Conservation (phyloP, 169 alveolate species). For the Plasmodium yoelii region DNA sequence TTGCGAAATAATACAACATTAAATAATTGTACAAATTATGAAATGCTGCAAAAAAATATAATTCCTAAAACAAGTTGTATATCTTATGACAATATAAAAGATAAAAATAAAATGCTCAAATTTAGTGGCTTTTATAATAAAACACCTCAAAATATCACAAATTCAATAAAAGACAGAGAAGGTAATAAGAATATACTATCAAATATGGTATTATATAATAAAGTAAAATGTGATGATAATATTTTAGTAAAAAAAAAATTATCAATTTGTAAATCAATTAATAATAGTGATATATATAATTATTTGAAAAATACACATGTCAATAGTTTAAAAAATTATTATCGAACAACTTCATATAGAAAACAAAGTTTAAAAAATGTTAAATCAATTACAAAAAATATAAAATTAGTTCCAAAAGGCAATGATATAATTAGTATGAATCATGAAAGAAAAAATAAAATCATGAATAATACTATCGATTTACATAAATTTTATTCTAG, state of each 20-base stretch:
- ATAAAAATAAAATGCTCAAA: no score
- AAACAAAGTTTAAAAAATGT: constrained; percentile 22
- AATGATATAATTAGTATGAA: not conserved
- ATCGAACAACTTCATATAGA: constrained; percentile 57
- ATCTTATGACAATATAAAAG: no score
- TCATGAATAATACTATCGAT: not conserved
- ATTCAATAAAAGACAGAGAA: no score
- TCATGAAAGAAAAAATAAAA: not conserved
- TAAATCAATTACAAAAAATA: not conserved
- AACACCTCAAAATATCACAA: no score
- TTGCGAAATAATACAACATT: no score
- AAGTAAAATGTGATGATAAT: not conserved
- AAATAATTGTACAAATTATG: no score
- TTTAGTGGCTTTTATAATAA: no score
- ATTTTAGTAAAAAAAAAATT: constrained; percentile 1
- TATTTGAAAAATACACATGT: constrained; percentile 29
- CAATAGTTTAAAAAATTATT: constrained; percentile 13
- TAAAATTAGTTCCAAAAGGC: not conserved
- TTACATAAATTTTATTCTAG: no score
- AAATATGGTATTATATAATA: no score
- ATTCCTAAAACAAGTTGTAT: no score
- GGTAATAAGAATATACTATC: no score
- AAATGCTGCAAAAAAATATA: no score
- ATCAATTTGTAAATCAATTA: constrained; percentile 27
- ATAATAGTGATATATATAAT: constrained; percentile 48